Conservation (phyloP, 192 early-diverging fungal species). For the Podochytrium sp. region DNA sequence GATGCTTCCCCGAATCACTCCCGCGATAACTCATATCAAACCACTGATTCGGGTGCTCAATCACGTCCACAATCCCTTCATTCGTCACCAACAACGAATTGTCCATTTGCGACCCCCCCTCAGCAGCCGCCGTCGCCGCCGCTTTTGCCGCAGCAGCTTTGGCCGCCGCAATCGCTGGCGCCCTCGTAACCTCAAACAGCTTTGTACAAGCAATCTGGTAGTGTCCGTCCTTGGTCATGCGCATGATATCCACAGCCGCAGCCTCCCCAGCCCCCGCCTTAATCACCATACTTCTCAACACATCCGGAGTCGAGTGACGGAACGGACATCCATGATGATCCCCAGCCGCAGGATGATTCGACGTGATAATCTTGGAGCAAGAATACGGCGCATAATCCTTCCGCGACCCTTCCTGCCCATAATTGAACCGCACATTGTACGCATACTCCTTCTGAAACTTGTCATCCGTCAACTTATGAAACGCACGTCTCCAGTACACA, state of each 20-base stretch:
- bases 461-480: constrained; percentile 79
- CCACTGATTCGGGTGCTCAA: constrained; percentile 94
- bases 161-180: constrained; percentile 24
- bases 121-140: constrained; percentile 10
- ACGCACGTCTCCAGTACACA: constrained; percentile 88
- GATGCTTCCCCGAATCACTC: constrained; percentile 20
- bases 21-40: constrained; percentile 73
- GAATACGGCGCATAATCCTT: constrained; percentile 57
- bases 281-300: constrained; percentile 64
- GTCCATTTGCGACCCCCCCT: background rate
- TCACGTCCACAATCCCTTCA: constrained; percentile 59
- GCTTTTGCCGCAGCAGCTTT: background rate
- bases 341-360: constrained; percentile 74
- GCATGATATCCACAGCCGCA: constrained; percentile 67
- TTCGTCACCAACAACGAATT: background rate
- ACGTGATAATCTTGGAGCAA: constrained; percentile 87
- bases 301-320: constrained; percentile 73
- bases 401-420: constrained; percentile 92
- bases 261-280: constrained; percentile 62
- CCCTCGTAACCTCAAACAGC: constrained; percentile 76
- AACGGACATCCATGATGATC: constrained; percentile 98
- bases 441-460: constrained; percentile 92
- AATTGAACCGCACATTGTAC: constrained; percentile 95
- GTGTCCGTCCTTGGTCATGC: constrained; percentile 72
- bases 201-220: constrained; percentile 93